Base-by-base conservation (phyloP, 2,329 filamentous ascomycete species). In the Mycosphaerella sp. region DNA sequence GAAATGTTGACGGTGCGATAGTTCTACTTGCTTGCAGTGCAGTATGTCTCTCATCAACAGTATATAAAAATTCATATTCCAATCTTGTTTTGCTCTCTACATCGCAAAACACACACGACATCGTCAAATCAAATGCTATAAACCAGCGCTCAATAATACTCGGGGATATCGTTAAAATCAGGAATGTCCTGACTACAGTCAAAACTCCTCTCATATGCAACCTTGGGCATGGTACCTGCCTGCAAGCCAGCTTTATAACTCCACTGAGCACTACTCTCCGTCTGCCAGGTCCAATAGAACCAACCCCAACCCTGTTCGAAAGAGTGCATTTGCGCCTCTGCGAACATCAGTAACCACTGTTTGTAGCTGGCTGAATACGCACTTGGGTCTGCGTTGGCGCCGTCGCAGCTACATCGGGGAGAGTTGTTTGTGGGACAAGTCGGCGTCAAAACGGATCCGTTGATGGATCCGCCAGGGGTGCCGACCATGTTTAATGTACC, bases 271-370 rank as follows among this genome's bases (percentile, higher is more conserved):
- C 86, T 84, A 58, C 72, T 77, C 74, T 97, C 91, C 27, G 91
- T 95, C 71, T 89, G 81, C 91, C 93, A 95, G 30, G 90, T 97
- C 93, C 93, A 98, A 72, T 98, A 98, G 73, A 95, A 96, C 93
- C 93, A 98, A 43, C 93, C 93, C 85, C 87, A 93, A 5, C 87
- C 89, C 57, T 85, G 83, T 70, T 97, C 91, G 65, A 97, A 98
- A 53, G 84, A 87, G 62, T 85, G 78, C 88, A 98, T 98, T 73
- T 98, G 93, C 48, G 90, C 93, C 71, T 95, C 85, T 5, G 93
- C 93, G 71, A 97, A 97, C 71, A 87, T 87, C 58, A 81, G 79
- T 56, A 98, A 75, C 71, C 91, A 97, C 60, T 82, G 73, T 72
- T 93, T 95, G 72, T 98, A 98, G 4, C 74, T 72, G 52, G 75